A percentile compares a stretch with the other conserved stretches of the same genome.
phyloP scores from a whole-genome alignment of 345 rosid genomes.

The Iberis pinnata region DNA sequence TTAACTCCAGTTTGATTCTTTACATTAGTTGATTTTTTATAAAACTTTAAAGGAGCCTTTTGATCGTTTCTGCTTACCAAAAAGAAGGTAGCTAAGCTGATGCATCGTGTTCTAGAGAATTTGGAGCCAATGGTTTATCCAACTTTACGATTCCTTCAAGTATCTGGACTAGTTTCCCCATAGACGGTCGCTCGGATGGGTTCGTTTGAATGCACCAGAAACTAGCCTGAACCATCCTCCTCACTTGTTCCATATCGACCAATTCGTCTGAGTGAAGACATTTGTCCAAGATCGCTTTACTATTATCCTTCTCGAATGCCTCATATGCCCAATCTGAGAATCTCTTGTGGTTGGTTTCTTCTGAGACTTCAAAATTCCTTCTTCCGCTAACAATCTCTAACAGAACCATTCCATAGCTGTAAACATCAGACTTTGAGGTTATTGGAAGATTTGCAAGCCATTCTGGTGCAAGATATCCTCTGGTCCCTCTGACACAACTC shows the following conservation, averaged over 20 bases:
- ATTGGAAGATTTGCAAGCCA: constrained; percentile 50
- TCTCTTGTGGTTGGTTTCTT: constrained; percentile 34
- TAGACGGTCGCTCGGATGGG: constrained; percentile 45
- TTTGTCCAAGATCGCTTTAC: constrained; percentile 37
- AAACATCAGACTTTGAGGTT: constrained; percentile 58
- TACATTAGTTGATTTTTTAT: too few relatives aligned
- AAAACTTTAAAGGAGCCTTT: too few relatives aligned
- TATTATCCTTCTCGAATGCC: constrained; percentile 39
- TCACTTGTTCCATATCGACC: constrained; percentile 40
- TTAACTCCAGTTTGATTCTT: too few relatives aligned
- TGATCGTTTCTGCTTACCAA: too few relatives aligned
- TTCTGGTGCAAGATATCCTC: constrained; percentile 59
- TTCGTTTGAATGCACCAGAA: constrained; percentile 67
- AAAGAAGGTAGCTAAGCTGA: too few relatives aligned
- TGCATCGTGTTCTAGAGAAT: too few relatives aligned
- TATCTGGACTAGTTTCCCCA: constrained; percentile 62
- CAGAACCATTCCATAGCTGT: constrained; percentile 60
- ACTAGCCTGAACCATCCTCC: constrained; percentile 41
- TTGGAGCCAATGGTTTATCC: constrained; percentile 43
- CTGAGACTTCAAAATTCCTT: constrained; percentile 47
- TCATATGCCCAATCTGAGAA: constrained; percentile 47
- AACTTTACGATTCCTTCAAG: constrained; percentile 45
- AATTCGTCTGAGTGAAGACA: constrained; percentile 29
- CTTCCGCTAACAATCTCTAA: constrained; percentile 48
- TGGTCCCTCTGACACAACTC: constrained; percentile 51